These are phyloP conservation scores for Cucumis cinereus DNA, from an alignment of 306 rosid species.

Conservation along the genomic window DNA sequence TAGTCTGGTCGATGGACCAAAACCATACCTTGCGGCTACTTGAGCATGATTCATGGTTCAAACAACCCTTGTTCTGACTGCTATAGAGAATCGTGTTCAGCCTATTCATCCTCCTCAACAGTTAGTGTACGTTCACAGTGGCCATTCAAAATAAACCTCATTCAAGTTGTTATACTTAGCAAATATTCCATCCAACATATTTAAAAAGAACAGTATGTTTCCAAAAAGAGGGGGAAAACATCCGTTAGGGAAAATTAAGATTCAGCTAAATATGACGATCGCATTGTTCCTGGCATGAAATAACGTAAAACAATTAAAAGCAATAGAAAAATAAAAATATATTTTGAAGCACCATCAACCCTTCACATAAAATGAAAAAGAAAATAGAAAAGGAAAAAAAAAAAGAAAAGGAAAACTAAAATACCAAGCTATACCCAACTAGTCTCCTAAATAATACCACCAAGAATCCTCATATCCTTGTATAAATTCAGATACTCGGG, in stretches of 20 bases:
- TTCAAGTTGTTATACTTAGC: too few relatives aligned
- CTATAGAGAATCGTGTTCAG: too few relatives aligned
- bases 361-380: background rate
- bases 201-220: too few relatives aligned
- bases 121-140: too few relatives aligned
- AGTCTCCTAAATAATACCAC: background rate
- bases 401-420: background rate
- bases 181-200: too few relatives aligned
- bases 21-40: too few relatives aligned
- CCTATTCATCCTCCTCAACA: too few relatives aligned
- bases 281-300: background rate
- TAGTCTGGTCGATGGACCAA: too few relatives aligned
- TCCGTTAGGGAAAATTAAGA: background rate
- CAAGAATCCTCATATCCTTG: background rate
- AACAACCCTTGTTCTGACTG: too few relatives aligned
- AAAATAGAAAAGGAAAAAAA: too few relatives aligned
- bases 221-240: background rate
- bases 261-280: background rate
- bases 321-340: background rate
- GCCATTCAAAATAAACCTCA: too few relatives aligned
- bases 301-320: background rate
- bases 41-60: too few relatives aligned
- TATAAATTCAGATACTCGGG: conserved; percentile 5
- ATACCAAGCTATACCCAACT: background rate
- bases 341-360: background rate